These are phyloP conservation scores for Umbelopsis vinacea DNA, from an alignment of 192 early-diverging fungal species.

Conservation along the genomic window DNA sequence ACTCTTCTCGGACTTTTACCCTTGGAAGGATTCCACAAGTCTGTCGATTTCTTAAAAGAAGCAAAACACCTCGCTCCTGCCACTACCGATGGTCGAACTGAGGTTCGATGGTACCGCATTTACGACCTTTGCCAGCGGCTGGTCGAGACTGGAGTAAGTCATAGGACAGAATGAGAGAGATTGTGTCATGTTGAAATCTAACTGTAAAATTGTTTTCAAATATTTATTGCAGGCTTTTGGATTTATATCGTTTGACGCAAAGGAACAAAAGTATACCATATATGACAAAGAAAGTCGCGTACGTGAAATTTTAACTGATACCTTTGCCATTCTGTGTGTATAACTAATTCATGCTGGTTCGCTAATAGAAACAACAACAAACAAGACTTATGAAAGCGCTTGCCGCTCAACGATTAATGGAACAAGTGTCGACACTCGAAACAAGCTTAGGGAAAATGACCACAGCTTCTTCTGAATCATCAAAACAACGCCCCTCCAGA, in stretches of 20 bases:
- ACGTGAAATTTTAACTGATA: background rate
- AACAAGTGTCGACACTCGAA: conserved; percentile 48
- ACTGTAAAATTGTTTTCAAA: background rate
- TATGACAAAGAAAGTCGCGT: conserved; percentile 50
- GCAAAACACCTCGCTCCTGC: background rate
- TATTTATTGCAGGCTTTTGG: conserved; percentile 37
- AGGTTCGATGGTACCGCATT: conserved; percentile 43
- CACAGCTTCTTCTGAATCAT: background rate
- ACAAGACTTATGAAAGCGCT: conserved; percentile 46
- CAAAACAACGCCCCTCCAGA: background rate
- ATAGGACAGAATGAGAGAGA: background rate
- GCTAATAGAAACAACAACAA: conserved; percentile 44
- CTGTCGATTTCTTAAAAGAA: conserved; percentile 43
- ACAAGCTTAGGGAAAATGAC: conserved; percentile 40
- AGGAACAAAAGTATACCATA: conserved; percentile 37
- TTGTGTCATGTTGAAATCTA: background rate
- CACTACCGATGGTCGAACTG: conserved; percentile 25
- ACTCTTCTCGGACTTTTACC: conserved; percentile 43
- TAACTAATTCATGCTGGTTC: background rate
- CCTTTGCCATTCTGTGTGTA: background rate
- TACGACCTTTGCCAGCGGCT: conserved; percentile 2
- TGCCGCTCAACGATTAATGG: conserved; percentile 43
- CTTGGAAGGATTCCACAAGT: conserved; percentile 32
- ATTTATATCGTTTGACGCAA: conserved; percentile 42
- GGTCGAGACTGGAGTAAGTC: conserved; percentile 10